Base-by-base conservation (phyloP, 2,329 filamentous ascomycete genomes). In the Bipolaris bicolor region DNA sequence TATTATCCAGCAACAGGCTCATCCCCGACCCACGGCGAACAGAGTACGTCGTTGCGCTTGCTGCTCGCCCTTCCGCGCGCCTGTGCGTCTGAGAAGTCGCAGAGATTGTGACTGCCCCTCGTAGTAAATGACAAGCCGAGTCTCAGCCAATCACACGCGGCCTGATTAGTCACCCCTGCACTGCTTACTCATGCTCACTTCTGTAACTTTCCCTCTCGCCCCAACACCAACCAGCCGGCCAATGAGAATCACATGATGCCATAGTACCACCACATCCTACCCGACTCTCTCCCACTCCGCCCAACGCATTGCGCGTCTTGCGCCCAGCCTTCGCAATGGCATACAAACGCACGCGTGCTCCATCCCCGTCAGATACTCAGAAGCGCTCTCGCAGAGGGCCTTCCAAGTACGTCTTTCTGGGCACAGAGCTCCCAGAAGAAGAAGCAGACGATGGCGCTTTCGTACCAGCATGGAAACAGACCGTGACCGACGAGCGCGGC, bases 381-480 rank as follows among this genome's bases (percentile, higher is more conserved):
- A 86, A 88, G 92, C 78, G 88, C 88, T 69, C 89, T 89, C 70
- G 86, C 86, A 67, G 84, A 86, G 58, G 58, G 16, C 57, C 50
- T 11, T 20, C 60, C 15, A 90, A 43, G n/a, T 68, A 69, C 50
- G 64, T 75, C 4, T 63, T 65, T 11, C 59, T 74, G 7, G 95
- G 95, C 72, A 97, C 92, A 2, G 88, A 93, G 7, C 83, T 99
- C 15, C 92, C 90, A 3, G 83, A 89, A 47, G 86, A 91, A 18
- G 83, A 86, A 36, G 88, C 92, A 68, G 93, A 98, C 76, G 91
- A 97, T 80, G 94, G 93, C 60, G 92, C 91, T 39, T 98, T 93
- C 73, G 86, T 97, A 15, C 95, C 95, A 0, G 79, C 97, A n/a
- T 98, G 95, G 92, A 97, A 98, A 80, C 95, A 99, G 81, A 94